Base-by-base conservation (phyloP, 2,329 filamentous ascomycete genomes). In the Sporothrix pseudoabietina region DNA sequence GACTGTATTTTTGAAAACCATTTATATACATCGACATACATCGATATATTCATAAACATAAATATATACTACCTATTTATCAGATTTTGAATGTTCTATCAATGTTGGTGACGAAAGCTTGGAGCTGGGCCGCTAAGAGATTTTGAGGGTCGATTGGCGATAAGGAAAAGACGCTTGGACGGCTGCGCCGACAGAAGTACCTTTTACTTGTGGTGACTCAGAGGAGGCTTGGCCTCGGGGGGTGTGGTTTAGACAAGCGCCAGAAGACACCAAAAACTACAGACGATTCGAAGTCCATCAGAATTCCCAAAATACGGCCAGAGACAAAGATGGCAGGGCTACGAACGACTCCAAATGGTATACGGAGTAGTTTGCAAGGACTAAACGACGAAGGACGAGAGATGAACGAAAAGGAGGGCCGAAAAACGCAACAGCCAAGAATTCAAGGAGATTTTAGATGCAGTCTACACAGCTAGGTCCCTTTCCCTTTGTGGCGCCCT, bases 231-330 rank as follows among this genome's bases (percentile, higher is more conserved):
- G 57, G 57, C 39, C 14, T 14, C 5, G 3, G 39, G 61, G 61
- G 12, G 61, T 66, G 61, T 16, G 39, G 14, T 19, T 66, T 47
- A 65, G 61, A 66, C 61, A 47, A 35, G 32, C 14, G 57, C 57
- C 57, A 35, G 32, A 32, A 61, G 19, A 9, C 32, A 22, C 16
- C 19, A 10, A 49, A 49, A 49, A 14, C 26, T 26, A 26, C 26
- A 26, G 26, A 19, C 14, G 14, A 35, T 35, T 1, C 14, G 2
- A 41, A 54, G 10, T 9, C 52, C 52, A 22, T n/a, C 52, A 55
- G 44, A 49, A 16, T 2, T 0, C n/a, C n/a, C 57, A 35, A 65
- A 65, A 65, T 65, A 47, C 10, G 39, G 61, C 61, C 22, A 12
- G 14, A 65, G 61, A 22, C 61, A 30, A 47, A 41, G n/a, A 44